A percentile compares a stretch with the other conserved stretches of the same genome.
These are phyloP conservation scores for Thalia dealbata DNA, from an alignment of 176 grass and related monocot species.

Conservation along the genomic window DNA sequence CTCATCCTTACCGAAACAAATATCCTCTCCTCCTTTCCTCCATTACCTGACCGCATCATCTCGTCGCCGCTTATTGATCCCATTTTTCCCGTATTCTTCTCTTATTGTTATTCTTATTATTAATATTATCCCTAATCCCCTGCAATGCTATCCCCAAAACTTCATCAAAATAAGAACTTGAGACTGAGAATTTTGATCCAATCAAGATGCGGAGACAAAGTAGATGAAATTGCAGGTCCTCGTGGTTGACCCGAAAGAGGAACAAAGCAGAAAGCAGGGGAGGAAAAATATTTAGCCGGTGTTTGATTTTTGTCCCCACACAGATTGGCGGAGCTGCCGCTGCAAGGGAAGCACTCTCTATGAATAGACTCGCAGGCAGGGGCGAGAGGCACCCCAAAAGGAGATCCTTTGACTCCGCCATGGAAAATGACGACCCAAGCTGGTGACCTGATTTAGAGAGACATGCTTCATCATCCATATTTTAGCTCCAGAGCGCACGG, in stretches of 20 bases:
- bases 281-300: not conserved
- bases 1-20: slow-evolving; percentile 75
- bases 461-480: not conserved
- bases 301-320: not conserved
- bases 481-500: not conserved
- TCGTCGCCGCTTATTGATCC: slow-evolving; percentile 29
- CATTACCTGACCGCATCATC: slow-evolving; percentile 19
- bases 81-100: not conserved
- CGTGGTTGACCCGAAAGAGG: not conserved
- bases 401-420: not conserved
- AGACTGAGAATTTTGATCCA: too few relatives aligned
- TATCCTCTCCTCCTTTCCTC: slow-evolving; percentile 51
- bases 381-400: not conserved
- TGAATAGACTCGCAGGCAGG: not conserved
- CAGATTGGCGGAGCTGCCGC: not conserved
- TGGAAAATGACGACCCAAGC: not conserved
- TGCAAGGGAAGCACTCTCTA: not conserved
- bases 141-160: not conserved
- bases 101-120: too few relatives aligned
- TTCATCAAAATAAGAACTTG: too few relatives aligned
- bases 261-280: not conserved
- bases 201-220: too few relatives aligned
- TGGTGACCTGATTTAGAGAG: not conserved
- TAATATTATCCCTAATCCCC: too few relatives aligned
- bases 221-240: not conserved